Base-by-base conservation (phyloP, 202 grass and related monocot species). In the Dendrocalamus latiflorus region DNA sequence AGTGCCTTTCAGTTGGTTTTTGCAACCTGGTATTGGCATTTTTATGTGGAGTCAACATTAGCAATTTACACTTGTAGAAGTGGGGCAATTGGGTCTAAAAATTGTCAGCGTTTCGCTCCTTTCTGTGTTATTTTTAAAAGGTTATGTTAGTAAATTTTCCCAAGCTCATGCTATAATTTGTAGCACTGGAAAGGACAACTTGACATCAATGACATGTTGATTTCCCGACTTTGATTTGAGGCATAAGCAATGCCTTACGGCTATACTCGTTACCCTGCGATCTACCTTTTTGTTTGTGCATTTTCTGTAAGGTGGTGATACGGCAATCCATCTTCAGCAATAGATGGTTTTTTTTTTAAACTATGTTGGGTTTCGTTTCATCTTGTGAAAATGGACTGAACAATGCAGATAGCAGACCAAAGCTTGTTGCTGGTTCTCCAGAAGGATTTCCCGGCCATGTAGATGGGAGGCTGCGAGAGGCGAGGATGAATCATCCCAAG, bases 401-500 rank as follows among this genome's bases (percentile, higher is more conserved):
- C 54, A 82, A 77, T 82, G 83, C 93, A 95, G 93, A 98, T 89
- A 98, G 91, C 79, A 98, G 93, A 53, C 93, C 96, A 1, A 98
- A 93, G 85, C 89, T 98, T 71, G 70, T 98, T 59, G 91, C 96
- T 48, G 96, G 96, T 68, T 98, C 96, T 36, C 74, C 88, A 4
- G 96, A 95, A 85, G 96, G 96, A 83, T 89, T 81, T 88, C 78
- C 85, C 16, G 93, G 96, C 71, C 89, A 95, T 90, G 86, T 98
- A 47, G 96, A 98, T 82, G 96, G 96, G 72, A 91, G 85, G 83
- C 74, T 77, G 44, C 86, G 89, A 69, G 95, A 98, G 63, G 96
- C 93, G 2, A 92, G 88, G 84, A 85, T 98, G 93, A 98, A 98
- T 68, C 96, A 90, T 86, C 96, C 96, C 20, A 98, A 93, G 79